phyloP scores from a whole-genome alignment of 2,329 filamentous ascomycete species.

The Ascochyta viciae-villosae region DNA sequence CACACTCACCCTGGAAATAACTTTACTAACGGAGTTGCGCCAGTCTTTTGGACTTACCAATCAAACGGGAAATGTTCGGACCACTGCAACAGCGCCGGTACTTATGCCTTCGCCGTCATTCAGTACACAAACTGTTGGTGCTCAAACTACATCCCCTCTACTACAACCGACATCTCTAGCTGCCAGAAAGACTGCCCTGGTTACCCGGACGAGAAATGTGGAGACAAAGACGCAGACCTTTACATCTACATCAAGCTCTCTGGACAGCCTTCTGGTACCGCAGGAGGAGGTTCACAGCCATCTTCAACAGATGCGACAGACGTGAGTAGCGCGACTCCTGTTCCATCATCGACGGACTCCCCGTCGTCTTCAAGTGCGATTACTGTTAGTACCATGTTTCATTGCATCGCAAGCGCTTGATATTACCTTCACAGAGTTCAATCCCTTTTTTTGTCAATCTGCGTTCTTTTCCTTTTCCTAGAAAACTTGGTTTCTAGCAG shows the following conservation, averaged over 20 bases:
- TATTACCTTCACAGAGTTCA: conserved; percentile 6
- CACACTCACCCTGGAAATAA: not conserved
- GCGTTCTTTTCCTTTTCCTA: not conserved
- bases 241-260: conserved; percentile 69
- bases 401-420: conserved; percentile 26
- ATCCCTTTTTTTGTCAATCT: conserved; percentile 4
- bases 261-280: conserved; percentile 65
- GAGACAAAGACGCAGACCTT: conserved; percentile 59
- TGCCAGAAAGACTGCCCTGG: conserved; percentile 72
- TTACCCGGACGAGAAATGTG: conserved; percentile 71
- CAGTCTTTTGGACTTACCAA: conserved; percentile 55
- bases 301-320: conserved; percentile 34
- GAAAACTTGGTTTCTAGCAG: not conserved
- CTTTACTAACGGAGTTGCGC: conserved; percentile 11
- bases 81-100: conserved; percentile 59
- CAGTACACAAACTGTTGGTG: conserved; percentile 75
- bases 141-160: conserved; percentile 68
- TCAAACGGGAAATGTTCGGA: conserved; percentile 73
- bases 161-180: conserved; percentile 47
- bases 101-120: conserved; percentile 72
- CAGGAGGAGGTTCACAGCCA: conserved; percentile 43
- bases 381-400: conserved; percentile 42
- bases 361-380: conserved; percentile 23
- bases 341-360: conserved; percentile 22
- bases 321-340: conserved; percentile 34